Conservation (phyloP, 2,329 filamentous ascomycete species). For the Trichophyton simii region DNA sequence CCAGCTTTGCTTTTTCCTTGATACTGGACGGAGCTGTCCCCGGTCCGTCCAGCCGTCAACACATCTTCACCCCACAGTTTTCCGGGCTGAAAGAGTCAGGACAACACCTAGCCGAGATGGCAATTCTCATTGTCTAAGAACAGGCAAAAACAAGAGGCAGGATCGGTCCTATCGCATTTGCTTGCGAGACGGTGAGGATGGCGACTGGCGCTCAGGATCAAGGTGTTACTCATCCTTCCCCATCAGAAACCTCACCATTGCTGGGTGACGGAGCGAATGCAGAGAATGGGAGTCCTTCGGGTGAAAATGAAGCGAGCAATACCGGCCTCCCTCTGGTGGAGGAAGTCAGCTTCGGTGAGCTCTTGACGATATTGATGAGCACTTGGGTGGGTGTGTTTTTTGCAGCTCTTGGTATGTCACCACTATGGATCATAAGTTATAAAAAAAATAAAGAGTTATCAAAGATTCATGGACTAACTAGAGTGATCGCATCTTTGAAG, state of each 20-base stretch:
- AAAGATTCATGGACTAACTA: constrained; percentile 3
- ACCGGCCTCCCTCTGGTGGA: constrained; percentile 21
- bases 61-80: not conserved
- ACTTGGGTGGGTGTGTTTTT: constrained; percentile 45
- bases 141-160: not conserved
- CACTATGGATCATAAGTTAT: not conserved
- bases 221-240: not conserved
- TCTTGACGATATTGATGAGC: constrained; percentile 38
- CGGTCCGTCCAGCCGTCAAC: not conserved
- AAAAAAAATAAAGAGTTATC: not conserved
- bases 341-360: constrained; percentile 35
- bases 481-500: constrained; percentile 25
- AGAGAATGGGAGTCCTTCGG: constrained; percentile 2
- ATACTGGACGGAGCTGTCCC: not conserved
- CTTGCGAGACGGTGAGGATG: not conserved
- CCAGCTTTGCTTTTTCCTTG: not conserved
- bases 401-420: constrained; percentile 38
- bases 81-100: not conserved
- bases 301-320: not conserved
- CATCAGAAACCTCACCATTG: constrained; percentile 13
- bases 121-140: not conserved
- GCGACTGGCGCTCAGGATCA: not conserved
- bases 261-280: constrained; percentile 6
- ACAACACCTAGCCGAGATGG: not conserved
- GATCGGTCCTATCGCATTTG: not conserved